Base-by-base conservation (phyloP, 352 stramenopile genomes). In the Thraustochytrium striatum region DNA sequence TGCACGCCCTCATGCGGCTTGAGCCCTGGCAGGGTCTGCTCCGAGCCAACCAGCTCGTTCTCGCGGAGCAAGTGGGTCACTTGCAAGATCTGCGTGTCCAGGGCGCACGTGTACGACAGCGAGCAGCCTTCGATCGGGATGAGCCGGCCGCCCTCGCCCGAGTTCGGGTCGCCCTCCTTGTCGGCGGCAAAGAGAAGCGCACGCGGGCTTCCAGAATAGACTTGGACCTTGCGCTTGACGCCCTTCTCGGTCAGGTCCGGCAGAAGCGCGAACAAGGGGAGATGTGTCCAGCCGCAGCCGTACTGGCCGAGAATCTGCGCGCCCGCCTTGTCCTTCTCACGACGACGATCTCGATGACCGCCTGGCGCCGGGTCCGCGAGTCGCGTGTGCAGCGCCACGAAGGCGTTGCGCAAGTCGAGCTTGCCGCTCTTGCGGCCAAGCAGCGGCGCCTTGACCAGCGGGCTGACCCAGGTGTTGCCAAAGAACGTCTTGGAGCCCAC, bases 321-420 rank as follows among this genome's bases (percentile, higher is more conserved):
- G 59, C 78, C 72, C 7, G 89, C 85, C 0, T 81, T 83, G 58
- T 95, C 88, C 69, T 95, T 93, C 25, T 94, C 57, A 92, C 91
- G 19, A 89, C 89, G 13, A 98, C 92, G 11, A 98, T 86, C 81
- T 98, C 93, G 9, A 97, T 81, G n/a, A 98, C 89, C 3, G 88
- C 89, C 44, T 97, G 88, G 61, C 92, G 90, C 93, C 9, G 88
- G 72, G 81, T 98, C 94, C 28, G 92, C 85, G 9, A 96, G 87
- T 19, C 89, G 86, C 9, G 92, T 90, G 55, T 91, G 79, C 57
- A 95, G 95, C 52, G 57, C 82, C 38, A 84, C 82, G n/a, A 84
- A 72, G 2, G 70, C 61, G 44, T 78, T 61, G 57, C 86, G 21
- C 58, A 86, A 61, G 41, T 86, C 8, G 38, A 55, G 28, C 61